phyloP scores from a whole-genome alignment of 306 rosid species.

The Lagenaria siceraria region DNA sequence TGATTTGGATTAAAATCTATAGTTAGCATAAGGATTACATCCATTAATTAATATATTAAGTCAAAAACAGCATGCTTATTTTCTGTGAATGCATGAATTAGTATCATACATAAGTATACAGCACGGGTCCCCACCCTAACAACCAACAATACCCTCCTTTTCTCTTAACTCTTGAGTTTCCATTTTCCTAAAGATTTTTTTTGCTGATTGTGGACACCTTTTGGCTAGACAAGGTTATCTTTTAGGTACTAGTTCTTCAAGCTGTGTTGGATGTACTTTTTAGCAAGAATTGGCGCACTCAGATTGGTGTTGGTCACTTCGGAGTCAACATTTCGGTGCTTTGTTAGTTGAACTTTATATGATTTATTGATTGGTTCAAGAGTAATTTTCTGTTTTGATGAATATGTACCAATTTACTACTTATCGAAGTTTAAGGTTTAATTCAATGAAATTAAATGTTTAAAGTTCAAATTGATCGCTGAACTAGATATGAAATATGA shows the following conservation, averaged over 20 bases:
- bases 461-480: background rate
- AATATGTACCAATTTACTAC: background rate
- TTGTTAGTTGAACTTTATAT: background rate
- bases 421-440: background rate
- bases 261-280: background rate
- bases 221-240: background rate
- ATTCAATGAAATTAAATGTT: background rate
- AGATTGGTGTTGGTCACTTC: background rate
- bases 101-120: background rate
- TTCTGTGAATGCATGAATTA: background rate
- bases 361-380: background rate
- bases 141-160: background rate
- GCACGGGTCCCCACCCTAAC: background rate
- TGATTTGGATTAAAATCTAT: slow-evolving; percentile 21
- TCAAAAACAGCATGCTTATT: background rate
- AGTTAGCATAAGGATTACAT: slow-evolving; percentile 4
- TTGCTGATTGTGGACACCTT: background rate
- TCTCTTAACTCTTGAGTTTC: background rate
- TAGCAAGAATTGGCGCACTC: background rate
- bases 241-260: background rate
- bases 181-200: background rate
- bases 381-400: background rate
- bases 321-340: background rate
- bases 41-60: background rate
- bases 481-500: background rate